Evolutionary conservation across 1,284 basidiomycete species (phyloP), one percentile per base, ranked within the genome.

Genomic region (Rhodotorula glutinis): DNA sequence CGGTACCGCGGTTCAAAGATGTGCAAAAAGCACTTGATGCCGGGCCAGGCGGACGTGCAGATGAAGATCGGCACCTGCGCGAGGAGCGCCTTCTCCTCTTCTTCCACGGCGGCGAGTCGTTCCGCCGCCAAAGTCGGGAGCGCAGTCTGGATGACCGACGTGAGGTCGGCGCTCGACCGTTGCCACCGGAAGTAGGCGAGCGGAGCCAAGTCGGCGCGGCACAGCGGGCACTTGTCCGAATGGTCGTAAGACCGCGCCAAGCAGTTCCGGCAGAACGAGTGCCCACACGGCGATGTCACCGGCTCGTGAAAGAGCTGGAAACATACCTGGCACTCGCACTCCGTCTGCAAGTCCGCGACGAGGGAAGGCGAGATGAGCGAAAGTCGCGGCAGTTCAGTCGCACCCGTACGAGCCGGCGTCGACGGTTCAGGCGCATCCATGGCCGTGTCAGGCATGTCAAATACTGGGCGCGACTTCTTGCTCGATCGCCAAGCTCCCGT

Each of bases 1-100:
- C 92, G 87, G 78, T 97, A 82, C 80, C 89, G 83, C 0, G 94
- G 93, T 78, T 98, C 94, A 76, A 91, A 96, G 75, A 97, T 88
- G 79, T 96, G 92, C 44, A 98, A 81, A 64, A 90, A 83, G 54
- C 89, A 93, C 25, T 92, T 92, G 82, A 93, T 87, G 60, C 87
- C 87, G 2, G 93, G 93, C 80, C 95, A 97, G 53, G 88, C 87
- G 57, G 96, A 85, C 60, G 90, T 89, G 77, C 88, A 91, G 70
- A 94, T 86, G 74, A 97, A 93, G 71, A 98, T 88, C 55, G 94
- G 92, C 19, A 91, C 69, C 21, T 56, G 53, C 19, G 56, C 56
- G 44, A 63, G 60, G 21, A 53, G 49, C 16, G 59, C 66, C 19
- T 41, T 53, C 40, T 71, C 66, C 11, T 69, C 67, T 57, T 72